These are phyloP conservation scores for Forsythia suspensa DNA, from an alignment of 257 asterid genomes.

Conservation along the genomic window DNA sequence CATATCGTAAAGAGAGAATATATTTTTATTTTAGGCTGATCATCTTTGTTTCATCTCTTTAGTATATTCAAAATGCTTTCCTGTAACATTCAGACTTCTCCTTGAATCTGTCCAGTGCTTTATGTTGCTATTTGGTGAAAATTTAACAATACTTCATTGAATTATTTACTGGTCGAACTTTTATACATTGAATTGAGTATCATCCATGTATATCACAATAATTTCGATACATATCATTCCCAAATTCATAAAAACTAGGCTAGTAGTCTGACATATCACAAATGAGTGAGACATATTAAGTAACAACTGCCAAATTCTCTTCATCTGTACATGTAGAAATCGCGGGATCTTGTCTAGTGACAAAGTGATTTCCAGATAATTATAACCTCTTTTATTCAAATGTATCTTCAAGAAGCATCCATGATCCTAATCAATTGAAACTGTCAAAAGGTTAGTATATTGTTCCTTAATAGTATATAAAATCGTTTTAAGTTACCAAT, in stretches of 20 bases:
- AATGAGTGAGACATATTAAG: conserved; percentile 14
- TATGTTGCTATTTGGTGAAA: conserved; percentile 1
- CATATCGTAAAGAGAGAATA: background rate
- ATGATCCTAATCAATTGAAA: conserved; percentile 33
- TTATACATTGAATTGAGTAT: conserved; percentile 18
- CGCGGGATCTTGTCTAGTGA: conserved; percentile 11
- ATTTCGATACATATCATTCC: conserved; percentile 12
- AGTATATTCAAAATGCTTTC: background rate
- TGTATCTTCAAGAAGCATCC: conserved; percentile 40
- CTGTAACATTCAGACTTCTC: conserved; percentile 1
- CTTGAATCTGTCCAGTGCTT: conserved; percentile 6
- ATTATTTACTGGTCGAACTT: conserved; percentile 17
- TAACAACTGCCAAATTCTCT: conserved; percentile 27
- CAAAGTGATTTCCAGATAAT: conserved; percentile 1
- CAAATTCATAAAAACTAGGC: conserved; percentile 11
- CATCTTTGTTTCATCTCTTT: background rate
- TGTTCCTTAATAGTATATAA: background rate
- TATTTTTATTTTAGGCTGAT: background rate
- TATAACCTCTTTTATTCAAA: background rate
- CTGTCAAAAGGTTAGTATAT: background rate
- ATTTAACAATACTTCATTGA: conserved; percentile 22
- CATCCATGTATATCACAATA: conserved; percentile 22
- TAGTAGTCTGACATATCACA: background rate
- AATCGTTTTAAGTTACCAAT: background rate
- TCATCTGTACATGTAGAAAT: conserved; percentile 26